Base-by-base conservation (phyloP, 805 yeast species). In the Isabelozyma rhagii region DNA sequence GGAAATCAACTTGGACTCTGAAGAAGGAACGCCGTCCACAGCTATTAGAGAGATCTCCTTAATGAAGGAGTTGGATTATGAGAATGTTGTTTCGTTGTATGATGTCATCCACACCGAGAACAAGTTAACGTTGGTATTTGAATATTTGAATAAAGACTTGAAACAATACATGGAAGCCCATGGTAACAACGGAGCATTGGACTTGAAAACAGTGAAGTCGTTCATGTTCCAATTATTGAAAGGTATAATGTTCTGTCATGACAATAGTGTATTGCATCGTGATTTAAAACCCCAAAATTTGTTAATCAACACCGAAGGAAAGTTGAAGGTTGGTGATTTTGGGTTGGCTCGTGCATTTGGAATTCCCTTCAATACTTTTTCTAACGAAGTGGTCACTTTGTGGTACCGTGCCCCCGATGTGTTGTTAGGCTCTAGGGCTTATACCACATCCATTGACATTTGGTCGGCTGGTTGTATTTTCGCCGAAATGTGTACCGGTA, bases 371-470 rank as follows among this genome's bases (percentile, higher is more conserved):
- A 91, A 96, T 71, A 94, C 99, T 0, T 94, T 92, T 63, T 89
- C 97, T 17, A 94, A 93, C 68, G 99, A 94, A 67, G 98, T 94
- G 47, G 99, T 94, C 43, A 94, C 99, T 0, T 74, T 94, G 55
- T 94, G 99, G 99, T 93, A 93, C 69, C 81, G 99, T 55, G 97
- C 98, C 0, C 99, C 99, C 0, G 99, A 93, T 65, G 98, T 94
- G 29, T 74, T 94, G 47, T 78, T 94, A 62, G 99, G 99, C 2
- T 90, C 97, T 3, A 83, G 97, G 59, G 93, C 96, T 49, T 94
- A 94, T 69, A 88, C 97, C 43, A 94, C 99, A 0, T 92, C 97
- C 8, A 96, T 94, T 52, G 99, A 94, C 66, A 89, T 94, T 72
- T 94, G 99, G 99, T 90, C 97, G 14, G 96, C 97, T 13, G 99